phyloP scores from a whole-genome alignment of 208 protist genomes.

The Trypanosoma avium region DNA sequence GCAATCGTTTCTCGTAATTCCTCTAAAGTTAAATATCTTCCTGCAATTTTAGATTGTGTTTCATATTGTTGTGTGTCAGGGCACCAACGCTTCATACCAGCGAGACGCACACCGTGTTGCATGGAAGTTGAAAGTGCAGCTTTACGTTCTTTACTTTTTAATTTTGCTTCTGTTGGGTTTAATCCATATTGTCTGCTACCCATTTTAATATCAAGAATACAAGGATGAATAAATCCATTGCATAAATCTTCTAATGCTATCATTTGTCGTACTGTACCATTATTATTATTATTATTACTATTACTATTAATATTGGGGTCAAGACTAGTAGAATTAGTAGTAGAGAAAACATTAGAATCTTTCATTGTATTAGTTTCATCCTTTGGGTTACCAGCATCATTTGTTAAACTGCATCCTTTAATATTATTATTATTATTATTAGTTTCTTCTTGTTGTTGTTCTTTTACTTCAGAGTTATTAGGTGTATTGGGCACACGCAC shows the following conservation, averaged over 20 bases:
- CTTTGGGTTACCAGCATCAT: no score
- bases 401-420: no score
- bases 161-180: conserved; percentile 61
- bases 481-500: conserved; percentile 34
- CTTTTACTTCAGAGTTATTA: neutral
- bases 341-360: neutral
- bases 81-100: conserved; percentile 77
- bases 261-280: conserved; percentile 35
- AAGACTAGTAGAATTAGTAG: neutral
- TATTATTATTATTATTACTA: neutral
- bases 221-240: conserved; percentile 67
- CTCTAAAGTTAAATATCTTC: conserved; percentile 42
- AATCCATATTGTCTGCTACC: conserved; percentile 83
- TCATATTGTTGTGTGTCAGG: conserved; percentile 39
- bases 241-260: conserved; percentile 85
- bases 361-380: no score
- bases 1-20: conserved; percentile 52
- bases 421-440: no score
- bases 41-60: conserved; percentile 60
- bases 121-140: conserved; percentile 55
- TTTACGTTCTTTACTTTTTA: conserved; percentile 73
- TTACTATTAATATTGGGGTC: neutral
- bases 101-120: conserved; percentile 75
- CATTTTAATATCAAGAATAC: conserved; percentile 89
- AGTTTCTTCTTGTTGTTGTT: neutral